These are phyloP conservation scores for carrot (Daucus carota) DNA, from an alignment of 129 eudicot species.

Conservation along the genomic window DH1_v3.0 NC_030388.2:24979001-24979500, in stretches of 20 bases:
- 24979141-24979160: neutral
- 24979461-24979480: conserved; percentile 42
- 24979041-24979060: neutral
- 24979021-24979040: neutral
- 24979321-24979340: conserved; percentile 14
- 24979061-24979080: neutral
- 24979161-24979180: too few species aligned
- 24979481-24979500: conserved; percentile 36
- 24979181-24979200: too few species aligned
- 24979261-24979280: neutral
- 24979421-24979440: conserved; percentile 25
- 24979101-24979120: neutral
- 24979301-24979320: conserved; percentile 11
- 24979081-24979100: neutral
- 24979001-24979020: neutral
- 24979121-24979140: neutral
- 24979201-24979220: neutral
- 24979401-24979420: conserved; percentile 23
- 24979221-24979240: neutral
- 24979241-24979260: neutral
- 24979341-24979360: conserved; percentile 22
- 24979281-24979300: conserved; percentile 12
- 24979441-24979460: conserved; percentile 26
- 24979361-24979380: conserved; percentile 11
- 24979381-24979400: conserved; percentile 4